These are phyloP conservation scores for Hibiscus syriacus DNA, from an alignment of 345 rosid species.

Conservation along the genomic window DNA sequence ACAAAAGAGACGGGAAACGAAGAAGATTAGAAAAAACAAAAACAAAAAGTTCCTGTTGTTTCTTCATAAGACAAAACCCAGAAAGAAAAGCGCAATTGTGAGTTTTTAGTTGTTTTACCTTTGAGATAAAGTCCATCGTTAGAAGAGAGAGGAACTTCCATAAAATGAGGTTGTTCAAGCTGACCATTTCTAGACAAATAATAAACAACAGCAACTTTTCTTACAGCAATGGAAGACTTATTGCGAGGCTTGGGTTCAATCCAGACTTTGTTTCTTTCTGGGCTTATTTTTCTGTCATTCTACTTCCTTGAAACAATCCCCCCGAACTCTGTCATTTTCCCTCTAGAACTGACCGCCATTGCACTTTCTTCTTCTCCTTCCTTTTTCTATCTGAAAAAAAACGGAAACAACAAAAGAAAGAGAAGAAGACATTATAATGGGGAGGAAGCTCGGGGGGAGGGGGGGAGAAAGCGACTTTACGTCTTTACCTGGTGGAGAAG, in stretches of 20 bases:
- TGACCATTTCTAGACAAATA: conserved; percentile 83
- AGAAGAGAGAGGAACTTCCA: conserved; percentile 78
- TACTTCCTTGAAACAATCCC: conserved; percentile 34
- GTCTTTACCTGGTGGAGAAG: conserved; percentile 2
- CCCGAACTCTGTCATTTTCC: conserved; percentile 30
- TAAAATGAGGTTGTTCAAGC: conserved; percentile 96
- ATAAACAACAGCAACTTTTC: conserved; percentile 69
- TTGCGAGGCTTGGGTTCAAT: conserved; percentile 35
- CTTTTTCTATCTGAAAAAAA: conserved; percentile 7
- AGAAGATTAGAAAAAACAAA: too few species aligned
- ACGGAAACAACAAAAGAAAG: not conserved
- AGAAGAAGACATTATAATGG: not conserved
- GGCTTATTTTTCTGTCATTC: conserved; percentile 41
- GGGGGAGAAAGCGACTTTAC: not conserved
- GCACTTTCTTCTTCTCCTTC: conserved; percentile 3
- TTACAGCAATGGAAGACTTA: conserved; percentile 11
- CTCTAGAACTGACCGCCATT: conserved; percentile 44
- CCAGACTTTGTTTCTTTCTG: conserved; percentile 63
- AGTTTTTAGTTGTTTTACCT: conserved; percentile 32
- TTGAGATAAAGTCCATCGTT: conserved; percentile 66
- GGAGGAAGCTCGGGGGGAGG: not conserved
- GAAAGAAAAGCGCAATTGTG: not conserved
- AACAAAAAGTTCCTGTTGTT: too few species aligned
- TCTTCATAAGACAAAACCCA: not conserved
- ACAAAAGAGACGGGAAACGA: not conserved